Conservation (phyloP, 1,284 basidiomycete genomes). For the Bjerkandera adusta region DNA sequence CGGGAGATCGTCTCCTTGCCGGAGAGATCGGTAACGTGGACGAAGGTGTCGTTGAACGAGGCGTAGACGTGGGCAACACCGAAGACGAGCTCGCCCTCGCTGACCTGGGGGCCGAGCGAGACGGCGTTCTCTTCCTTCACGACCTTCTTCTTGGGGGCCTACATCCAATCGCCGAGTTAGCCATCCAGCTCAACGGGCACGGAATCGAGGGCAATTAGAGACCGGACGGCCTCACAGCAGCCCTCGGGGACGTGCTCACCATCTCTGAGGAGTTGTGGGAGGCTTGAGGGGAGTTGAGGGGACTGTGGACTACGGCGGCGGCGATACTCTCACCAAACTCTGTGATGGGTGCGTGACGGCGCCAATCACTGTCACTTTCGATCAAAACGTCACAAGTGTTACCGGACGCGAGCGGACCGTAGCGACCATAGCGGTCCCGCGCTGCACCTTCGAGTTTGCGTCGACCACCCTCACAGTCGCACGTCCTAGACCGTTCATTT, state of each 20-base stretch:
- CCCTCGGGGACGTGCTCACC: constrained; percentile 20
- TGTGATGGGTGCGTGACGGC: too few species aligned
- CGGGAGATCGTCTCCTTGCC: constrained; percentile 99
- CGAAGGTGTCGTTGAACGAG: constrained; percentile 99
- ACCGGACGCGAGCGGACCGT: too few species aligned
- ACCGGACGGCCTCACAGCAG: background rate
- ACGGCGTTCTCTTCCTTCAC: constrained; percentile 80
- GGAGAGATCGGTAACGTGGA: constrained; percentile 98
- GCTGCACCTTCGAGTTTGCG: too few species aligned
- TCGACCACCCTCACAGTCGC: too few species aligned
- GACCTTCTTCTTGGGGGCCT: constrained; percentile 83
- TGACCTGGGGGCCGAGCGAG: constrained; percentile 90
- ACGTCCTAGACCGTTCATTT: too few species aligned
- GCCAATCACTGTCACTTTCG: too few species aligned
- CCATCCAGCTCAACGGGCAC: constrained; percentile 35
- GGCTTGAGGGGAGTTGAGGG: constrained; percentile 12
- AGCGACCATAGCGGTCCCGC: too few species aligned
- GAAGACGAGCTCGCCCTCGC: constrained; percentile 93
- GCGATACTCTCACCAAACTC: too few species aligned
- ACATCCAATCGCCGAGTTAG: constrained; percentile 40
- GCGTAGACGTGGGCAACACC: constrained; percentile 97
- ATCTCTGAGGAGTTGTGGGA: constrained; percentile 20
- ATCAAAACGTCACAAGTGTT: too few species aligned
- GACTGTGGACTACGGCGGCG: background rate
- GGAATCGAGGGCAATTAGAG: constrained; percentile 2